Evolutionary conservation across 176 grass and related monocot genomes (phyloP).

Genomic region (Phragmites australis): DNA sequence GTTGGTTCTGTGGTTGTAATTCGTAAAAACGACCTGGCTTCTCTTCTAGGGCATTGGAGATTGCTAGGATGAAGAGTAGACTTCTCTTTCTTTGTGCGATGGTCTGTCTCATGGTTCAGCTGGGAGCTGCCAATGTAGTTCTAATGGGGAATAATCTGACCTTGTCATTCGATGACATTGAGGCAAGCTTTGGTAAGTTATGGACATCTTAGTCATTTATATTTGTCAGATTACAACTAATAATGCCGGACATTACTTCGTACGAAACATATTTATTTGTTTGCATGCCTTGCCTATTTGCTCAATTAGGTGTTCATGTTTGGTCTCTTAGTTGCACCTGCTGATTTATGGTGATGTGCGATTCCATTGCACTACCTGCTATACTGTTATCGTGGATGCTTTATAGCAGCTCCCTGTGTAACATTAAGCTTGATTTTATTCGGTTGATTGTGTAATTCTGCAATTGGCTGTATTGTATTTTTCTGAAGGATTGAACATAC

Average conservation of each 20-base stretch:
- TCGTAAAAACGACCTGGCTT: background rate
- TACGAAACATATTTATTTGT: background rate
- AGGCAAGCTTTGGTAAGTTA: constrained; percentile 74
- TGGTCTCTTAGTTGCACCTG: background rate
- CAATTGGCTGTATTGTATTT: background rate
- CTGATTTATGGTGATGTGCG: background rate
- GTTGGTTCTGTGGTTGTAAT: constrained; percentile 14
- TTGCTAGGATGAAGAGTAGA: constrained; percentile 33
- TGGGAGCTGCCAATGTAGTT: constrained; percentile 75
- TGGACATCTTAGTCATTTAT: constrained; percentile 7
- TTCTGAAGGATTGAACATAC: constrained; percentile 17
- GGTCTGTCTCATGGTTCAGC: constrained; percentile 48
- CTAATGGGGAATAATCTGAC: constrained; percentile 77
- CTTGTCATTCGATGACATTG: constrained; percentile 60
- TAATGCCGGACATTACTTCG: background rate
- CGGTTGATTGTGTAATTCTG: background rate
- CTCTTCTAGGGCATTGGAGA: background rate
- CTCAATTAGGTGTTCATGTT: constrained; percentile 4
- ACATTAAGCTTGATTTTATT: background rate
- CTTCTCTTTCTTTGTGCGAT: constrained; percentile 33
- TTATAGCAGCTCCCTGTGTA: background rate
- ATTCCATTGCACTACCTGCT: background rate
- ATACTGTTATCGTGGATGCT: background rate
- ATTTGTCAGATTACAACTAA: constrained; percentile 6
- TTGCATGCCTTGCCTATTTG: background rate